Conservation (phyloP, 495 filamentous ascomycete genomes). For the Tetracladium marchalianum region DNA sequence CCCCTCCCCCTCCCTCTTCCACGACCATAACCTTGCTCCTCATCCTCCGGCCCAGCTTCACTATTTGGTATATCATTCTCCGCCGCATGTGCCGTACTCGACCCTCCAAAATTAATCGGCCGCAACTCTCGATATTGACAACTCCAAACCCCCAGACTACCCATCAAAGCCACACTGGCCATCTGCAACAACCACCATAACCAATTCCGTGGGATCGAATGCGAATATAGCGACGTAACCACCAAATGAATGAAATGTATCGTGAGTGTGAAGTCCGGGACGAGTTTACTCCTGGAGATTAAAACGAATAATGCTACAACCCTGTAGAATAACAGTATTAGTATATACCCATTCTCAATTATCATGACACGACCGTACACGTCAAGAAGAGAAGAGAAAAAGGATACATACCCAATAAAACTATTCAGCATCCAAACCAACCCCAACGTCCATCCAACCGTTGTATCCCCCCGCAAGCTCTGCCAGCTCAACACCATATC, state of each 20-base stretch:
- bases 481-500: conserved; percentile 74
- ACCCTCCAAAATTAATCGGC: conserved; percentile 80
- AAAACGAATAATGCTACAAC: conserved; percentile 70
- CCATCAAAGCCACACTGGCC: conserved; percentile 59
- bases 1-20: conserved; percentile 42
- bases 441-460: conserved; percentile 83
- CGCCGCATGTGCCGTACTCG: conserved; percentile 22
- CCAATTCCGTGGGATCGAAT: conserved; percentile 56
- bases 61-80: conserved; percentile 20
- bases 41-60: conserved; percentile 18
- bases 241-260: conserved; percentile 82
- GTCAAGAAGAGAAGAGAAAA: conserved; percentile 3
- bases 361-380: neutral
- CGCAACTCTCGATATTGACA: conserved; percentile 83
- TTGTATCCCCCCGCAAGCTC: conserved; percentile 78
- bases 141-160: conserved; percentile 70
- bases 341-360: conserved; percentile 3
- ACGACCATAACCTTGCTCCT: conserved; percentile 39
- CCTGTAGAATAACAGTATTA: conserved; percentile 30
- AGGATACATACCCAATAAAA: conserved; percentile 57
- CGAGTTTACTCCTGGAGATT: conserved; percentile 78
- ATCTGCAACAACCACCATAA: conserved; percentile 86
- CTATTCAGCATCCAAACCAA: conserved; percentile 79
- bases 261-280: conserved; percentile 88
- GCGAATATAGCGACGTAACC: conserved; percentile 64